Evolutionary conservation across 1,284 basidiomycete species (phyloP).

Genomic region (Phellopilus nigrolimitatus): DNA sequence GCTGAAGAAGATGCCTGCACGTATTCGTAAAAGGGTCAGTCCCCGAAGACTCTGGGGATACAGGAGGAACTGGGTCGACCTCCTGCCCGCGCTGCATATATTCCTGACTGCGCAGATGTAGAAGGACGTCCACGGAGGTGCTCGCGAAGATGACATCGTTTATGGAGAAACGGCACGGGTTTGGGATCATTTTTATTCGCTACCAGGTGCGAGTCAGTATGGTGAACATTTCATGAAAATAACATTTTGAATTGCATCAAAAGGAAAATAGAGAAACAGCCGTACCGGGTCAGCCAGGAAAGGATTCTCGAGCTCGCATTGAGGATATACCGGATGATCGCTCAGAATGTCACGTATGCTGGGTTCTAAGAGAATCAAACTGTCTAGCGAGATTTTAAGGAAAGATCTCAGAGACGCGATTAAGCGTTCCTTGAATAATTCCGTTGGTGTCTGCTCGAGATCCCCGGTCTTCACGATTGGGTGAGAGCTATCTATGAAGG

Average conservation of each 20-base stretch:
- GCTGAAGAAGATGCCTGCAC: constrained; percentile 78
- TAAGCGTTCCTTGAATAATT: constrained; percentile 72
- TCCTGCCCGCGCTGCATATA: constrained; percentile 69
- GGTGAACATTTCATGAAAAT: neutral
- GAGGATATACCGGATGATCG: constrained; percentile 83
- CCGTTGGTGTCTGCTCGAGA: constrained; percentile 55
- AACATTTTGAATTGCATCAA: neutral
- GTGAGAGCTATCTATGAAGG: constrained; percentile 82
- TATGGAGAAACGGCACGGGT: constrained; percentile 81
- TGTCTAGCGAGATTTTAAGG: constrained; percentile 59
- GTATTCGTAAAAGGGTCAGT: constrained; percentile 73
- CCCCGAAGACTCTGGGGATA: constrained; percentile 27
- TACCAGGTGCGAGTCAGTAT: constrained; percentile 28
- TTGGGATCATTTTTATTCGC: constrained; percentile 79
- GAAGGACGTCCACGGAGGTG: constrained; percentile 82
- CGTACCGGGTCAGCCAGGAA: constrained; percentile 45
- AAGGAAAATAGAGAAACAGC: constrained; percentile 22
- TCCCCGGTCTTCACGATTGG: constrained; percentile 70
- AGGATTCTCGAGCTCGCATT: constrained; percentile 59
- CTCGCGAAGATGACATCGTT: constrained; percentile 81
- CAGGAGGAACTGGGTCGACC: constrained; percentile 45
- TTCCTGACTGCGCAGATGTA: constrained; percentile 86
- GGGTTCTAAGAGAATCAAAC: constrained; percentile 75
- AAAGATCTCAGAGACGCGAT: constrained; percentile 55
- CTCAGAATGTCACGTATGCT: constrained; percentile 79